Base-by-base conservation (phyloP, 2,329 filamentous ascomycete species). In the Colletotrichum sp. region DNA sequence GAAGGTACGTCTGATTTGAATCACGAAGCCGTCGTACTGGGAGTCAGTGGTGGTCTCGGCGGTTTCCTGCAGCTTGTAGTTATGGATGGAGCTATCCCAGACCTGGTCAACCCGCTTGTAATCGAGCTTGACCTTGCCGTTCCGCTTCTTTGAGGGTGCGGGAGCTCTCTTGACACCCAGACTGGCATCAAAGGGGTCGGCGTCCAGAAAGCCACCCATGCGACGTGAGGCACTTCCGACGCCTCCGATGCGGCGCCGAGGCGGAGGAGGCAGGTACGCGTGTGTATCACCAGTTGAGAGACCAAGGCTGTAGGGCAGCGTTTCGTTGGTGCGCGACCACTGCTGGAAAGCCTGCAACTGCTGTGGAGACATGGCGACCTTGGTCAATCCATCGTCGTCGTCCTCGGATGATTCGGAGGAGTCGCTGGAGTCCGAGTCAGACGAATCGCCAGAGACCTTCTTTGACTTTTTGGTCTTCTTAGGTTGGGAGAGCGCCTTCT, bases 1-100 rank as follows among this genome's bases (percentile, higher is more conserved):
- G 82, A 98, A 98, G 16, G 91, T 93, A 71, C 96, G 91, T 18
- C 95, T 92, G 18, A 98, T 94, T 28, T 95, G 95, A 83, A 98
- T 98, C 34, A 95, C 89, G 82, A 93, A 97, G 76, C 94, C 92
- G 76, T 96, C 93, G 83, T 95, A 96, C 79, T 94, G 84, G 0
- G 85, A 81, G n/a, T 88, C 87, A 5, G 81, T 80, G 1, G 82
- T 80, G 30, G 85, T 81, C 68, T 90, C 87, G 16, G 88, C 86
- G 8, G 89, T 91, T 60, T 91, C 87, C 70, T 91, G 90, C 4
- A 92, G 85, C 78, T 88, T 90, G 84, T 85, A 91, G 75, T 88
- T 86, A 79, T 90, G 88, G 10, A 87, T 85, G 9, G 80, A 81
- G 30, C 81, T 87, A 76, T 91, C 89, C 89, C 90, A 91, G 1